These are phyloP conservation scores for Calocybe cyanea DNA, from an alignment of 768 basidiomycete species.

Conservation along the genomic window DNA sequence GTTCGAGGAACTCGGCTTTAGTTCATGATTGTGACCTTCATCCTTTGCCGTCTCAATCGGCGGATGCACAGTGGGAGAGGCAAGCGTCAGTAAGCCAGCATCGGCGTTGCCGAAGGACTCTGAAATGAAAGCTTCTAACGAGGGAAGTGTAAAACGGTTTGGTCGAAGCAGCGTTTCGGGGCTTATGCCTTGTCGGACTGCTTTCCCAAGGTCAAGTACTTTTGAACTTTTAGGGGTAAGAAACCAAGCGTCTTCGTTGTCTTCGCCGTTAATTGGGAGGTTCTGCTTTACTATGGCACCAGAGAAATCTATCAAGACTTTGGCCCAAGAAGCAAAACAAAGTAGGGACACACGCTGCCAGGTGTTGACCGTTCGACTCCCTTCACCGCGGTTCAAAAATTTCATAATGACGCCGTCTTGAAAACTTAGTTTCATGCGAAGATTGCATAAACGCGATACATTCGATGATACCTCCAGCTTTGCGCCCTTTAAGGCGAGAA, in stretches of 20 bases:
- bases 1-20: too few species aligned
- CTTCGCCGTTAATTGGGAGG: neutral
- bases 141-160: neutral
- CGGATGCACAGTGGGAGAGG: neutral
- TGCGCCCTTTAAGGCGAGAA: conserved; percentile 45
- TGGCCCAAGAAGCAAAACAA: neutral
- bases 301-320: conserved; percentile 7
- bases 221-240: conserved; percentile 18
- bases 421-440: conserved; percentile 41
- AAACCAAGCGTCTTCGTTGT: conserved; percentile 28
- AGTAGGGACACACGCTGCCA: conserved; percentile 36
- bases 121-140: neutral
- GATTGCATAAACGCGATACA: conserved; percentile 23
- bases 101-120: neutral
- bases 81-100: neutral
- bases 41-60: neutral
- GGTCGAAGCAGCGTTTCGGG: neutral
- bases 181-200: neutral
- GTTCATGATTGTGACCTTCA: neutral
- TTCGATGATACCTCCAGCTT: conserved; percentile 24
- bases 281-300: conserved; percentile 6
- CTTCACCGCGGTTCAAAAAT: conserved; percentile 27
- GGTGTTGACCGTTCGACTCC: conserved; percentile 30
- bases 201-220: conserved; percentile 13
- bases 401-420: conserved; percentile 38